Evolutionary conservation across 768 basidiomycete species (phyloP).

Genomic region (Tricholoma hemisulphureum): DNA sequence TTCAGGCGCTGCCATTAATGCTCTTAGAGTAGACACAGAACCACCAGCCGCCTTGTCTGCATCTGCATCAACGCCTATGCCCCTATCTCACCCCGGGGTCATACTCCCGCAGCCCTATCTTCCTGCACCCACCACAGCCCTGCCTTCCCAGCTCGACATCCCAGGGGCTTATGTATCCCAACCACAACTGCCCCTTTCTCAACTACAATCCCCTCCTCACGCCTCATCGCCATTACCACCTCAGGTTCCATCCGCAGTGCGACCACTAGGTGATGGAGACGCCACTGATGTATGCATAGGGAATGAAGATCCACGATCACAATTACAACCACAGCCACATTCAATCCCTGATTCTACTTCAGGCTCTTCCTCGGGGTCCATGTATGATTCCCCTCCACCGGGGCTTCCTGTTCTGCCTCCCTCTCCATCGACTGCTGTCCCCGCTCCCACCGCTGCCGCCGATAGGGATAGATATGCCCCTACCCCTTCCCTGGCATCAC

Average conservation of each 20-base stretch:
- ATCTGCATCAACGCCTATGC: slow-evolving; percentile 2
- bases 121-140: too few relatives aligned
- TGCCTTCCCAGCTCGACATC: not conserved
- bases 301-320: too few relatives aligned
- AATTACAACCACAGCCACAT: not conserved
- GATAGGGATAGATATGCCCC: not conserved
- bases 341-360: not conserved
- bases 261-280: too few relatives aligned
- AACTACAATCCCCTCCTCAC: too few relatives aligned
- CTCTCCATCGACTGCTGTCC: not conserved
- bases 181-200: not conserved
- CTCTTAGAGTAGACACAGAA: too few relatives aligned
- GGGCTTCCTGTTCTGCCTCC: not conserved
- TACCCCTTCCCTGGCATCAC: not conserved
- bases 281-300: too few relatives aligned
- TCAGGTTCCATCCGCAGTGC: too few relatives aligned
- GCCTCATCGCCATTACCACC: too few relatives aligned
- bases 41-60: slow-evolving; percentile 5
- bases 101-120: too few relatives aligned
- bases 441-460: slow-evolving; percentile 14
- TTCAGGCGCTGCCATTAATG: too few relatives aligned
- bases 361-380: not conserved
- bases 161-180: not conserved
- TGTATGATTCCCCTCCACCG: not conserved
- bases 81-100: slow-evolving; percentile 4